These are phyloP conservation scores for sweet orange (Citrus sinensis) DNA, from an alignment of 345 rosid species.

Conservation along the genomic window DVS_A1.0 CM039162.1:30935001-30935500, in stretches of 20 bases:
- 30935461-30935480: neutral
- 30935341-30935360: conserved; percentile 12
- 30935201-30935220: neutral
- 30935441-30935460: neutral
- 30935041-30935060: no score
- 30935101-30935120: neutral
- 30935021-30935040: no score
- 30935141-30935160: neutral
- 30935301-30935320: neutral
- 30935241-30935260: neutral
- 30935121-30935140: neutral
- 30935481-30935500: neutral
- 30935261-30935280: neutral
- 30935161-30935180: neutral
- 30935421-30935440: neutral
- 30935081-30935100: neutral
- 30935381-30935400: neutral
- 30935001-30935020: no score
- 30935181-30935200: neutral
- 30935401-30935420: neutral
- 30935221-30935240: neutral
- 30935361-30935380: conserved; percentile 9
- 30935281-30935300: neutral
- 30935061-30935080: no score
- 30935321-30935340: no score